Conservation (phyloP, 257 asterid genomes). For the Mentha longifolia region DNA sequence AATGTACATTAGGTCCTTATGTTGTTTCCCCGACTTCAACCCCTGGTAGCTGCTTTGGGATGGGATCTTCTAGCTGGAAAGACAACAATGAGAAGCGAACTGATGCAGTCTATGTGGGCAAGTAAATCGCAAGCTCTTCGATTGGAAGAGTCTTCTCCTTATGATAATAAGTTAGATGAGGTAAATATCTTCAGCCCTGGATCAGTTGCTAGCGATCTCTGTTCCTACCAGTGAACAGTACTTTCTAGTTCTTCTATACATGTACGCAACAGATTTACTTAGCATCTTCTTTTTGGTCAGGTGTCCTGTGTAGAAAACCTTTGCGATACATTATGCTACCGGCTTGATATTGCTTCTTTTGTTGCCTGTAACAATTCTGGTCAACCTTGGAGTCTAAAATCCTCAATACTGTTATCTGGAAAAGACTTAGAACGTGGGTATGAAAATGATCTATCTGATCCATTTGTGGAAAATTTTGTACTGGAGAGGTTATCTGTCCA, state of each 20-base stretch:
- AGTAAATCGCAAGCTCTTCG: conserved; percentile 91
- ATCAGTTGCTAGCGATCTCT: conserved; percentile 19
- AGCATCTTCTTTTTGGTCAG: conserved; percentile 55
- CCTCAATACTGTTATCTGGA: conserved; percentile 78
- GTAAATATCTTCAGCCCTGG: conserved; percentile 44
- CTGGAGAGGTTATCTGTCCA: conserved; percentile 91
- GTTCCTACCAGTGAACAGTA: too few species aligned
- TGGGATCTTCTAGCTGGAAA: conserved; percentile 97
- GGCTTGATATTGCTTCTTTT: conserved; percentile 93
- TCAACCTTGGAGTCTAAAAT: conserved; percentile 83
- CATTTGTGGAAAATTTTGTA: conserved; percentile 96
- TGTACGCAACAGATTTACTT: conserved; percentile 27
- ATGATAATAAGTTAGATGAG: conserved; percentile 69
- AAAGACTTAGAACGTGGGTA: conserved; percentile 51
- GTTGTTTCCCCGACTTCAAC: conserved; percentile 92
- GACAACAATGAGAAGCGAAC: conserved; percentile 72
- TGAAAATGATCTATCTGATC: conserved; percentile 69
- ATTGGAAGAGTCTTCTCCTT: conserved; percentile 73
- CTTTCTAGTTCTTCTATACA: conserved; percentile 23
- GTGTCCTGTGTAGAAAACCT: conserved; percentile 84
- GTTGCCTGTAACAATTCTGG: conserved; percentile 93
- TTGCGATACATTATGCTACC: conserved; percentile 91
- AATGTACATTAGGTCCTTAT: conserved; percentile 79
- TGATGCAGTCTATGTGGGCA: conserved; percentile 92
- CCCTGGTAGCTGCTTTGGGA: conserved; percentile 93